Evolutionary conservation across 1,284 basidiomycete genomes (phyloP).

Genomic region (Ganoderma boninense): DNA sequence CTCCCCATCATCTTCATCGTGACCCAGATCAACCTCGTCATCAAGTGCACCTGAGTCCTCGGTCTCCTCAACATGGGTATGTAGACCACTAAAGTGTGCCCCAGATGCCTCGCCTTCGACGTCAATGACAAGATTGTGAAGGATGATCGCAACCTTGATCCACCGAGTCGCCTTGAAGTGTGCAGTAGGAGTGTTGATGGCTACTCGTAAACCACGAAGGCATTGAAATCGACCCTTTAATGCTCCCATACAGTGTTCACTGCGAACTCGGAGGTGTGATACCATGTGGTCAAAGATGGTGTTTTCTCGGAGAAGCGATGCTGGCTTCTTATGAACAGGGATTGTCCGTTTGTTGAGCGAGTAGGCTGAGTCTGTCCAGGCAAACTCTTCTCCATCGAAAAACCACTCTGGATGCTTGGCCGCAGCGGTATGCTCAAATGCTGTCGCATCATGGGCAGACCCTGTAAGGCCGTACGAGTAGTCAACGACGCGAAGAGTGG

Average conservation of each 20-base stretch:
- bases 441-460: constrained; percentile 42
- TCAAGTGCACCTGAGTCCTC: not conserved
- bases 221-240: constrained; percentile 46
- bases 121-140: constrained; percentile 19
- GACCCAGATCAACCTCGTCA: not conserved
- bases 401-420: constrained; percentile 29
- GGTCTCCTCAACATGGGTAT: not conserved
- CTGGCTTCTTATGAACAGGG: constrained; percentile 37
- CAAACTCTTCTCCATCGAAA: constrained; percentile 37
- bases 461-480: constrained; percentile 40
- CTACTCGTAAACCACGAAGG: constrained; percentile 27
- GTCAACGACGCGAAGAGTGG: constrained; percentile 43
- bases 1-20: not conserved
- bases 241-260: constrained; percentile 40
- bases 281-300: constrained; percentile 42
- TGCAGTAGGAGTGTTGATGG: constrained; percentile 5
- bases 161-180: constrained; percentile 16
- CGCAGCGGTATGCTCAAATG: constrained; percentile 33
- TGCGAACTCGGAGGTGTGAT: constrained; percentile 40
- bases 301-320: constrained; percentile 39
- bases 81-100: not conserved
- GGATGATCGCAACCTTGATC: constrained; percentile 18
- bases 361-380: constrained; percentile 46
- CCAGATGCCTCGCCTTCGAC: constrained; percentile 1
- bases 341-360: constrained; percentile 27